Percentiles rank a stretch among this genome's conserved stretches.
phyloP scores from a whole-genome alignment of 1,284 basidiomycete species.

The Sporisorium exsertum region DNA sequence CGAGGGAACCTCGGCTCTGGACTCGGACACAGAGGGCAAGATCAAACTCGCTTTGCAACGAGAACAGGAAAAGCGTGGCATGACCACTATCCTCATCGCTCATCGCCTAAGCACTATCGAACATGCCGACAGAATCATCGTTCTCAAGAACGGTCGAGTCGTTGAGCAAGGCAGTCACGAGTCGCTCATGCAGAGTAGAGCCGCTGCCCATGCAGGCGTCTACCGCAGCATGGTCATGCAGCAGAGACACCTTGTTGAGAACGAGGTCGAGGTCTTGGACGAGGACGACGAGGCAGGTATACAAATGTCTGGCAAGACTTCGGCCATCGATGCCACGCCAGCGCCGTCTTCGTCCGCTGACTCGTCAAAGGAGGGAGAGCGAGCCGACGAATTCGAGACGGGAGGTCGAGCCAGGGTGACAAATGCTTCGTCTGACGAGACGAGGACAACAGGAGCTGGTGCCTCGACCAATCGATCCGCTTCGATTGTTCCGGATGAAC shows the following conservation, averaged over 20 bases:
- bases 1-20: slow-evolving; percentile 66
- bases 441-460: slow-evolving; percentile 39
- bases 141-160: slow-evolving; percentile 59
- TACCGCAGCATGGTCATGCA: slow-evolving; percentile 65
- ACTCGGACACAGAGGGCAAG: slow-evolving; percentile 63
- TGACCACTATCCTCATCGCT: slow-evolving; percentile 66
- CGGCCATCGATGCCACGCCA: slow-evolving; percentile 4
- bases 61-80: slow-evolving; percentile 63
- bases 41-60: slow-evolving; percentile 60
- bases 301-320: slow-evolving; percentile 2
- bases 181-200: slow-evolving; percentile 50
- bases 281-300: slow-evolving; percentile 2
- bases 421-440: slow-evolving; percentile 28
- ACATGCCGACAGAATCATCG: slow-evolving; percentile 66
- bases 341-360: slow-evolving; percentile 11
- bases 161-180: slow-evolving; percentile 62
- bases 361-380: slow-evolving; percentile 16
- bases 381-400: background rate
- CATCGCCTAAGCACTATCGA: slow-evolving; percentile 66
- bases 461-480: slow-evolving; percentile 26
- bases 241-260: slow-evolving; percentile 49
- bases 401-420: slow-evolving; percentile 9
- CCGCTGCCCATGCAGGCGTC: slow-evolving; percentile 16
- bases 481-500: slow-evolving; percentile 33
- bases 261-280: slow-evolving; percentile 25